phyloP scores from a whole-genome alignment of 345 rosid species.

The Passiflora organensis region DNA sequence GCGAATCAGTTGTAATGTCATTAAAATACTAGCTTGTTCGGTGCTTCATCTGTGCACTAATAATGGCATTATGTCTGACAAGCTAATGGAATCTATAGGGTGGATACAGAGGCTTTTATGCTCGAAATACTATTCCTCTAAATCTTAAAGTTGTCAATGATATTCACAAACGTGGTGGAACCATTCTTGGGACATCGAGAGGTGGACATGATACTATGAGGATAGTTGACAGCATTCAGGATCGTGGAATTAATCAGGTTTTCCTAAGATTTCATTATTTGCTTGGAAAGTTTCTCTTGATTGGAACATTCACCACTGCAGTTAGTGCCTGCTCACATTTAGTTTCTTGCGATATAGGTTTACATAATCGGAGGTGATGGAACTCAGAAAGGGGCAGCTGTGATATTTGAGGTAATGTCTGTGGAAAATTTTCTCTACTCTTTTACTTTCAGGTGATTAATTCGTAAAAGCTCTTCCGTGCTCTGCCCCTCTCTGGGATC shows the following conservation, averaged over 20 bases:
- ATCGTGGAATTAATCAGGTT: conserved; percentile 32
- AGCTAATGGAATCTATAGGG: conserved; percentile 22
- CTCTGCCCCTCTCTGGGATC: no score
- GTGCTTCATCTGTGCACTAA: no score
- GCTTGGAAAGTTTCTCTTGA: not conserved
- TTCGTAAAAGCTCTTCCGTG: not conserved
- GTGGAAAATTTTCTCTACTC: not conserved
- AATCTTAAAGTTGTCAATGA: conserved; percentile 29
- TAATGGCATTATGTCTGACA: no score
- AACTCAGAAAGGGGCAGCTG: conserved; percentile 30
- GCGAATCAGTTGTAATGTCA: not conserved
- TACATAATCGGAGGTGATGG: conserved; percentile 35
- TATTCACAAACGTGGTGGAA: conserved; percentile 33
- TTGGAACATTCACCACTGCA: not conserved
- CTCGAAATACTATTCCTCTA: conserved; percentile 20
- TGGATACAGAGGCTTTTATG: conserved; percentile 30
- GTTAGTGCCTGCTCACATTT: not conserved
- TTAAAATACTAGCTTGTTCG: no score
- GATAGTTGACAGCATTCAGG: conserved; percentile 33
- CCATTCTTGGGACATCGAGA: conserved; percentile 30
- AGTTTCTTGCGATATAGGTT: conserved; percentile 17
- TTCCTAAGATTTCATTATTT: conserved; percentile 2
- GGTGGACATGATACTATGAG: conserved; percentile 32
- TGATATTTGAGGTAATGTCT: conserved; percentile 30
- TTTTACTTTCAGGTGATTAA: not conserved